These are phyloP conservation scores for Arthrobotrys musiformis DNA, from an alignment of 2,329 filamentous ascomycete species.

Conservation along the genomic window DNA sequence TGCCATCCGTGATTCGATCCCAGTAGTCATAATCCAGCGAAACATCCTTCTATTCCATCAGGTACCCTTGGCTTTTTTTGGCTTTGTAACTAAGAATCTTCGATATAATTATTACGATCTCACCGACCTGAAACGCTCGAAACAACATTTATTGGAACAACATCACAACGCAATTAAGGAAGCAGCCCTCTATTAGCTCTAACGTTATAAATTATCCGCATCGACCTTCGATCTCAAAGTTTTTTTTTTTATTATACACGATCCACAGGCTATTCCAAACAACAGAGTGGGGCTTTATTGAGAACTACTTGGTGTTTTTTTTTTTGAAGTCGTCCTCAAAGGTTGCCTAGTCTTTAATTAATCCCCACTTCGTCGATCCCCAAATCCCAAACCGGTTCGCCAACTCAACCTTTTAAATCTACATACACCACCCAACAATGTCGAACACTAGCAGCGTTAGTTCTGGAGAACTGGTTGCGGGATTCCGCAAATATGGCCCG, in stretches of 20 bases:
- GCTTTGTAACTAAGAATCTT: slow-evolving; percentile 20
- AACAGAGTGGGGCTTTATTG: not conserved
- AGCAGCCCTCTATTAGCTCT: not conserved
- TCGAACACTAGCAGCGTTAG: slow-evolving; percentile 36
- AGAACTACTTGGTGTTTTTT: not conserved
- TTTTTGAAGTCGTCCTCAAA: not conserved
- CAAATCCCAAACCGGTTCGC: slow-evolving; percentile 20
- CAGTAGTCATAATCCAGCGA: slow-evolving; percentile 55
- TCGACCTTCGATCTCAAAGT: slow-evolving; percentile 17
- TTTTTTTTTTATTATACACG: slow-evolving; percentile 2
- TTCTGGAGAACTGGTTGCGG: slow-evolving; percentile 44
- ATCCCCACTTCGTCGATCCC: slow-evolving; percentile 47
- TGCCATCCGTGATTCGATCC: slow-evolving; percentile 11
- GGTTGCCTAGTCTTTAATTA: slow-evolving; percentile 29
- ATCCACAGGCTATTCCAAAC: not conserved
- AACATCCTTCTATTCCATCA: slow-evolving; percentile 52
- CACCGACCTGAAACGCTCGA: slow-evolving; percentile 35
- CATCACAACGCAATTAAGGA: slow-evolving; percentile 44
- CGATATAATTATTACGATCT: slow-evolving; percentile 46
- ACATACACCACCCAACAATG: slow-evolving; percentile 41
- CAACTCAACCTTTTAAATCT: slow-evolving; percentile 28
- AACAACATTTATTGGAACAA: slow-evolving; percentile 28
- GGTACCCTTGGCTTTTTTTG: slow-evolving; percentile 21
- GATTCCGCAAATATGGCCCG: slow-evolving; percentile 52
- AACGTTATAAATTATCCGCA: slow-evolving; percentile 37